Evolutionary conservation across 495 filamentous ascomycete genomes (phyloP), one percentile per base, ranked within the genome.

Genomic region (Penicillium crystallinum): DNA sequence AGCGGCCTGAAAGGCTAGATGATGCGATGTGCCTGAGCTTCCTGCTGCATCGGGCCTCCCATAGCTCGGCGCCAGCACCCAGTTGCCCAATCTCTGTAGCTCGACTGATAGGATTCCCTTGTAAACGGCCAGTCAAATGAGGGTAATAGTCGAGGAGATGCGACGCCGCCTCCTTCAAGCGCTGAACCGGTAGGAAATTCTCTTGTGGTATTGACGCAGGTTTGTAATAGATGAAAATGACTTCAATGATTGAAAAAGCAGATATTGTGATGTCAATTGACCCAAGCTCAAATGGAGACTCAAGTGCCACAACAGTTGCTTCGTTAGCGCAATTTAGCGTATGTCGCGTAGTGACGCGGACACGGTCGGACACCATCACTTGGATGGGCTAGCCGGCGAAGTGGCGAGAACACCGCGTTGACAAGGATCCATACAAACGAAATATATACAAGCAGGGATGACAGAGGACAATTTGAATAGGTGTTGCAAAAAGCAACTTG

Each of bases 91-190:
- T 38, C 9, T 48, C 30, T 6, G 42, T 3, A 29, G 34, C 50
- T 22, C 17, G 23, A 29, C 12, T 39, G 11, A 10, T 21, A n/a
- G 41, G 6, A 17, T 53, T 45, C 10, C 22, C 23, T 11, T 36
- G 31, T n/a, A 53, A 30, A 17, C 50, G 50, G 3, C 41, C 50
- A n/a, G 41, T 53, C 22, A 53, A 22, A 14, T 53, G 50, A 5
- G 50, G 50, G 31, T 53, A 53, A 21, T 53, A 29, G 22, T 53
- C 41, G 4, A 53, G 41, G 1, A 53, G 41, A 19, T 46, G 27
- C 0, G 42, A 21, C 11, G 18, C 11, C 12, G 50, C 41, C 22
- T 38, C 10, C 11, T 36, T 25, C 30, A 53, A 19, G 8, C 41
- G 41, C 4, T 39, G 10, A 12, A 46, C 15, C 0, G 31, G 21